These are phyloP conservation scores for Coemansia sp. DNA, from an alignment of 192 early-diverging fungal genomes.

Conservation along the genomic window DNA sequence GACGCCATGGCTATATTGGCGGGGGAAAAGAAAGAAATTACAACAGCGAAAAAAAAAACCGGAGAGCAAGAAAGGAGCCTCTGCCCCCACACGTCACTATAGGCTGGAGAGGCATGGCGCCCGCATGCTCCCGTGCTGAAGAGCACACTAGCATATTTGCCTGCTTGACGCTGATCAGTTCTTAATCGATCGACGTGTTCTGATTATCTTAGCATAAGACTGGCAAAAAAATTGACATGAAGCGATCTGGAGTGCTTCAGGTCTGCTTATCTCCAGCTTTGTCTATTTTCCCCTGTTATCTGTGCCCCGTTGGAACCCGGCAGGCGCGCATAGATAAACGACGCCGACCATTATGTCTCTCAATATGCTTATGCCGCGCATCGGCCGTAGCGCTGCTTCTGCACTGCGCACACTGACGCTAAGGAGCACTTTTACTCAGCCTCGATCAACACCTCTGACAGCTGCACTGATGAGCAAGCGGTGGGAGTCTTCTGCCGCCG, in stretches of 20 bases:
- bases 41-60: neutral
- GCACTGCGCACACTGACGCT: constrained; percentile 3
- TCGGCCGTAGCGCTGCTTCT: constrained; percentile 9
- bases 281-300: neutral
- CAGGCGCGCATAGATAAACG: neutral
- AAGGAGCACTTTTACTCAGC: neutral
- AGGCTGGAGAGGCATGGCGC: neutral
- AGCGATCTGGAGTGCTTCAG: neutral
- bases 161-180: neutral
- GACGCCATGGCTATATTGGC: constrained; percentile 11
- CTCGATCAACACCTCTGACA: constrained; percentile 7
- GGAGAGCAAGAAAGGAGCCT: neutral
- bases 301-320: neutral
- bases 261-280: neutral
- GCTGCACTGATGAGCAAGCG: constrained; percentile 24
- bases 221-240: neutral
- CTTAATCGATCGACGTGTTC: neutral
- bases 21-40: neutral
- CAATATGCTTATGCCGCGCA: constrained; percentile 36
- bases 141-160: neutral
- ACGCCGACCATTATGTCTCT: constrained; percentile 19
- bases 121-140: neutral
- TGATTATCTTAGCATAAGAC: neutral
- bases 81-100: neutral
- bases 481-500: constrained; percentile 18